phyloP scores from a whole-genome alignment of 495 filamentous ascomycete genomes.

The Penicillium paradoxum region DNA sequence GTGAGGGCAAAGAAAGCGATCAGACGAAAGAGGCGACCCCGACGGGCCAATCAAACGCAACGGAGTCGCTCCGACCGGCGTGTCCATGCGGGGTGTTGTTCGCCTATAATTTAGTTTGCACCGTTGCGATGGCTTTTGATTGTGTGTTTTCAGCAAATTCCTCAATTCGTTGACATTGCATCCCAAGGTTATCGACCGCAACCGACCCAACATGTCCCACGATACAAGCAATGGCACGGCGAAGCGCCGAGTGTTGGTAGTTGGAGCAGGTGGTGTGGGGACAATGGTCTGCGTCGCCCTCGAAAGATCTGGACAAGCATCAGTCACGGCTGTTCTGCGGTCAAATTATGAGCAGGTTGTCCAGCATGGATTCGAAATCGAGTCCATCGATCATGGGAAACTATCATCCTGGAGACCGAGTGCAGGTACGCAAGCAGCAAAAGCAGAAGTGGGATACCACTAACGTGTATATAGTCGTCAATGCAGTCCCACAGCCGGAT shows the following conservation, averaged over 20 bases:
- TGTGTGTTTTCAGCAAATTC: background rate
- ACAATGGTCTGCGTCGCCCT: conserved; percentile 46
- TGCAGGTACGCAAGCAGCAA: conserved; percentile 6
- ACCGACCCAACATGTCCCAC: background rate
- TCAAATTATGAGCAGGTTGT: conserved; percentile 49
- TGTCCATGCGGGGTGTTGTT: background rate
- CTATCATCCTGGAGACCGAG: conserved; percentile 18
- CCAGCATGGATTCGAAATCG: conserved; percentile 46
- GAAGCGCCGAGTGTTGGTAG: conserved; percentile 36
- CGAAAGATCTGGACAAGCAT: conserved; percentile 28
- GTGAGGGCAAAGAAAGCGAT: background rate
- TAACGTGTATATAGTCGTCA: conserved; percentile 4
- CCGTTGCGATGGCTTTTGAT: background rate
- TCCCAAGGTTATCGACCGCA: too few species aligned
- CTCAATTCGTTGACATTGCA: background rate
- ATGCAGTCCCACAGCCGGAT: conserved; percentile 3
- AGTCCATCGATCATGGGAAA: conserved; percentile 33
- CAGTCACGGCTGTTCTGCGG: conserved; percentile 45
- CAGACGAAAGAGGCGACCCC: background rate
- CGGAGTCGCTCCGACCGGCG: background rate
- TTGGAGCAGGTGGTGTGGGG: conserved; percentile 49
- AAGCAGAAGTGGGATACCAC: background rate
- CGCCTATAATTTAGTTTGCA: background rate
- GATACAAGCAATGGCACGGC: background rate
- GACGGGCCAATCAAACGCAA: background rate